A percentile compares a stretch with the other conserved stretches of the same genome.
These are phyloP conservation scores for Sparassis latifolia DNA, from an alignment of 1,284 basidiomycete species.

Conservation along the genomic window DNA sequence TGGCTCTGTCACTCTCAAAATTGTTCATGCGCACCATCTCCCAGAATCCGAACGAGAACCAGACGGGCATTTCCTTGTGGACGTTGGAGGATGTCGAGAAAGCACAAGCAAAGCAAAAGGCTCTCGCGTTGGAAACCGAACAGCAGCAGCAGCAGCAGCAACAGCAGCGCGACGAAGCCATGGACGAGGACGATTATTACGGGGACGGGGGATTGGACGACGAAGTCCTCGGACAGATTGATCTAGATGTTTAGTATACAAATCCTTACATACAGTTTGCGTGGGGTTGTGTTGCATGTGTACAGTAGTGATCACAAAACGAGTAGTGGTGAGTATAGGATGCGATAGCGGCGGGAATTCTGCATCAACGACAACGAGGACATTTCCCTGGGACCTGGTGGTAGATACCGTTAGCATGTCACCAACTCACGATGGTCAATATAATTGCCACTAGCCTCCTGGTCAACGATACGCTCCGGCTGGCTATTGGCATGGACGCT, in stretches of 20 bases:
- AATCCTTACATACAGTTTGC: neutral
- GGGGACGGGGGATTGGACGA: conserved; percentile 73
- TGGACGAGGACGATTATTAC: conserved; percentile 44
- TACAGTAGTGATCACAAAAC: neutral
- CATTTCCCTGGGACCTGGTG: conserved; percentile 37
- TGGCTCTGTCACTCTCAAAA: conserved; percentile 94
- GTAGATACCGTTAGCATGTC: neutral
- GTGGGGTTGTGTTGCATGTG: conserved; percentile 2
- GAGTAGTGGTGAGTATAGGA: neutral
- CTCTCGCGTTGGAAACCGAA: conserved; percentile 40
- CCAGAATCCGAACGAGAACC: conserved; percentile 92
- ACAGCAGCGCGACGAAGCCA: conserved; percentile 18
- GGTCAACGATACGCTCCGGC: conserved; percentile 24
- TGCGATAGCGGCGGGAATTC: conserved; percentile 1
- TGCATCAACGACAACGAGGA: conserved; percentile 24
- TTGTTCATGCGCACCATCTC: conserved; percentile 97
- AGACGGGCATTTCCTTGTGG: conserved; percentile 95
- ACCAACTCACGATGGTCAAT: neutral
- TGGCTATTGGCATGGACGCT: conserved; percentile 14
- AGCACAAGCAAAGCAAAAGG: conserved; percentile 74
- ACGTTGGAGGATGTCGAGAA: conserved; percentile 81
- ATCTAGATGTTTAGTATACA: conserved; percentile 33
- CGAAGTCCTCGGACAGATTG: conserved; percentile 54
- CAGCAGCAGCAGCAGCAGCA: conserved; percentile 10
- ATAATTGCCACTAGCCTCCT: conserved; percentile 17